Base-by-base conservation (phyloP, 1,284 basidiomycete genomes). In the Coniferiporia weirii region DNA sequence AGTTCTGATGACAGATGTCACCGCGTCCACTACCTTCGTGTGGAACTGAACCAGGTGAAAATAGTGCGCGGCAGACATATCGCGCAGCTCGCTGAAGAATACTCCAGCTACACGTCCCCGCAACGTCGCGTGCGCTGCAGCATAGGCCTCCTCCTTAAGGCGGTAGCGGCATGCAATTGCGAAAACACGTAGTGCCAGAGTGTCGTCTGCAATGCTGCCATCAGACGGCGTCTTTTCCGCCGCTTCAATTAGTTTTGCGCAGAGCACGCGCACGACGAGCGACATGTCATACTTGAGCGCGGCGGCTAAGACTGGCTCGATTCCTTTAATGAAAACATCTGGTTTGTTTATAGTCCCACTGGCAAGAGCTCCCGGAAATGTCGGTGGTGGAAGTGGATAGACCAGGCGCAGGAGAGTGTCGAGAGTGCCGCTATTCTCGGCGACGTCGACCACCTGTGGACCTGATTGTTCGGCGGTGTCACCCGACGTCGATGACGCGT, bases 391-490 rank as follows among this genome's bases (percentile, higher is more conserved):
- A 47, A 70, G 54, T 1, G 75, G 75, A 56, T 76, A 76, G 55
- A 88, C 68, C 65, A 83, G 78, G 22, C 76, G 78, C 38, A 89
- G 72, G 32, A 89, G 72, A 5, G 71, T 68, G 46, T 80, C 74
- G 1, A 89, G 63, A 5, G 73, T 72, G 4, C 67, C 63, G 10
- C 70, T 69, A 32, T 72, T 57, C 66, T 89, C 87, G 3, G 81
- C 74, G 10, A 87, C 73, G 5, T 83, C 79, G 44, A 88, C 75
- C 50, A 78, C 65, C 7, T 83, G 81, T 15, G 34, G 36, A 32
- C 17, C 20, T 22, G 32, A 15, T 22, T 34, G 10, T 40, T 10
- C 9, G 9, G 38, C 15, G 38, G 38, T 27, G 20, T 22, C 1
- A n/a, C 10, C 8, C 27, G 32, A 34, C 43, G 13, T 4, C 13